phyloP scores from a whole-genome alignment of 495 filamentous ascomycete genomes.

The Neurospora terricola region DNA sequence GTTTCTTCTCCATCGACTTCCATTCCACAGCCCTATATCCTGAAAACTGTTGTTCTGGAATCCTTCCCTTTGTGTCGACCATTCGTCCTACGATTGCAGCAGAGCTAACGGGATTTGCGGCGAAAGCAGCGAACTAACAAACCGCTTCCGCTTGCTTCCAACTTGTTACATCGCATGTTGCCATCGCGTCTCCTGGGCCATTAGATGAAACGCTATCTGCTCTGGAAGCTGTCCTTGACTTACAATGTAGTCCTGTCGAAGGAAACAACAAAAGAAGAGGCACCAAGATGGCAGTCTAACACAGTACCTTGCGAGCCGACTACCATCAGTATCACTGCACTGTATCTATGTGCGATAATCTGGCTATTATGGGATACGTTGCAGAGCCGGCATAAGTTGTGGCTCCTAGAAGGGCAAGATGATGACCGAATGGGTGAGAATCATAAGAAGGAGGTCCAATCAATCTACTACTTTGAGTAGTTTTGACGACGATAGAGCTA shows the following conservation, averaged over 20 bases:
- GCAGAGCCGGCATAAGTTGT: not conserved
- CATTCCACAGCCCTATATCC: not conserved
- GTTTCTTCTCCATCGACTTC: not conserved
- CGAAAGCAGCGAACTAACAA: not conserved
- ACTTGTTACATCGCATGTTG: slow-evolving; percentile 23
- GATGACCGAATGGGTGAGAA: not conserved
- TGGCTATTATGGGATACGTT: not conserved
- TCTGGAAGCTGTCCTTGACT: not conserved
- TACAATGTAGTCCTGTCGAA: not conserved
- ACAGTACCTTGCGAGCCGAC: not conserved
- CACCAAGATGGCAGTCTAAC: not conserved
- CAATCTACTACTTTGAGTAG: not conserved
- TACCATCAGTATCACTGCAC: not conserved
- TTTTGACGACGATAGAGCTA: not conserved
- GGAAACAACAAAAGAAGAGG: not conserved
- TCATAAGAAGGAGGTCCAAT: not conserved
- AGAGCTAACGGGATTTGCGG: not conserved
- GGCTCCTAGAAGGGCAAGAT: not conserved
- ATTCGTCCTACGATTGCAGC: not conserved
- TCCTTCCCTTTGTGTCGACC: slow-evolving; percentile 1
- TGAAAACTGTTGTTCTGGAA: slow-evolving; percentile 10
- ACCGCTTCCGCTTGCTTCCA: slow-evolving; percentile 3
- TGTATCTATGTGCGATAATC: not conserved
- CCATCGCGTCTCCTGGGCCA: slow-evolving; percentile 20
- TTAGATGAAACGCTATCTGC: slow-evolving; percentile 19